Evolutionary conservation across 75 land plant species (phyloP).

Genomic region (Chamaecyparis obtusa): DNA sequence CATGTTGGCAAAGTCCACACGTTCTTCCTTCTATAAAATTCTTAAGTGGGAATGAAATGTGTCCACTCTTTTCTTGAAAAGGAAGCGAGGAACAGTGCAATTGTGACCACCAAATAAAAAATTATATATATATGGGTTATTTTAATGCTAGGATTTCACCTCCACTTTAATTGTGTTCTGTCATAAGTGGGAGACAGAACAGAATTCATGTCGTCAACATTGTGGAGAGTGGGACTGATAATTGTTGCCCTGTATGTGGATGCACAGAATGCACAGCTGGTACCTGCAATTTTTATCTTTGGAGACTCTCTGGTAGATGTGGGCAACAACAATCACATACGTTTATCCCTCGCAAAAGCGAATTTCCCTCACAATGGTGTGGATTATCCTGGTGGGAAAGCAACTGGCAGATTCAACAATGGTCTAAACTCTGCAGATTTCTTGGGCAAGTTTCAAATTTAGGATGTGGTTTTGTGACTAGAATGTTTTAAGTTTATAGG

Average conservation of each 20-base stretch:
- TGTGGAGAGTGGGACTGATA: not conserved
- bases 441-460: constrained; percentile 19
- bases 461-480: not conserved
- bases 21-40: too few relatives aligned
- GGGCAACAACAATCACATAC: constrained; percentile 59
- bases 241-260: not conserved
- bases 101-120: too few relatives aligned
- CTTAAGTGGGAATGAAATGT: too few relatives aligned
- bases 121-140: too few relatives aligned
- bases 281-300: constrained; percentile 48
- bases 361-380: constrained; percentile 57
- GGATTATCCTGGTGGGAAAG: constrained; percentile 33
- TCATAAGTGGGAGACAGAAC: not conserved
- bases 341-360: constrained; percentile 28
- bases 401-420: constrained; percentile 67
- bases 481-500: not conserved
- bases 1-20: too few relatives aligned
- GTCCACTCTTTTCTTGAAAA: too few relatives aligned
- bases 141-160: too few relatives aligned
- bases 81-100: too few relatives aligned
- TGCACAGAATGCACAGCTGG: constrained; percentile 15
- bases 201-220: not conserved
- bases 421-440: constrained; percentile 69
- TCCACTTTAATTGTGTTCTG: not conserved
- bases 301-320: constrained; percentile 68